Base-by-base conservation (phyloP, 805 yeast genomes). In the Ogataea zsoltii region DNA sequence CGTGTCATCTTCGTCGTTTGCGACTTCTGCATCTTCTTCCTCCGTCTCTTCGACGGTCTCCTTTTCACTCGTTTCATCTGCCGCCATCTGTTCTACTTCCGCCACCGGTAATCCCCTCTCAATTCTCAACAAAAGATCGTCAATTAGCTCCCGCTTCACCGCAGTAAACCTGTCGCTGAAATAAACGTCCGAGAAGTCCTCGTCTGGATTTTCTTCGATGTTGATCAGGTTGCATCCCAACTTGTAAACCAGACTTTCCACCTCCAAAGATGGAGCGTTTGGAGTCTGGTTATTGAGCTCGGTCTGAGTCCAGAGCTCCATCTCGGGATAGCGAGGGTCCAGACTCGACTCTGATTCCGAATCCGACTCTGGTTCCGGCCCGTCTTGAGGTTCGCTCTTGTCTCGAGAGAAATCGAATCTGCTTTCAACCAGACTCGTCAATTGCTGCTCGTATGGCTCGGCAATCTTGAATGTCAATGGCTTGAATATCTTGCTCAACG, bases 161-260 rank as follows among this genome's bases (percentile, higher is more conserved):
- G 30, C 40, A 1, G 42, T 42, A 37, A 62, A 63, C 17, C 48
- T 42, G 2, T 41, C 38, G 19, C 51, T 46, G 31, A 55, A 44
- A 32, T 56, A 65, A n/a, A 61, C 55, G 46, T 63, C 64, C 1
- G 65, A 53, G 41, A 54, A 62, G 38, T 62, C 65, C n/a, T 53
- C 57, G 2, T 45, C 49, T 1, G 51, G 48, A 30, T 41, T 46
- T 2, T 44, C 53, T 3, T 44, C 42, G 7, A 46, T 38, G n/a
- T 18, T 37, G 13, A 50, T 39, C 28, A 63, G 37, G 11, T 47
- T 45, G 32, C 47, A 21, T 33, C 57, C 44, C n/a, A 54, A 36
- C 14, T 46, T 42, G 44, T 58, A 56, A 7, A 63, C 17, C 1
- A 58, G 38, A 21, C 48, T 42, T 28, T 57, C 54, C 12, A 56